These are phyloP conservation scores for Balamuthia mandrillaris DNA, from an alignment of 208 protist genomes.

Conservation along the genomic window DNA sequence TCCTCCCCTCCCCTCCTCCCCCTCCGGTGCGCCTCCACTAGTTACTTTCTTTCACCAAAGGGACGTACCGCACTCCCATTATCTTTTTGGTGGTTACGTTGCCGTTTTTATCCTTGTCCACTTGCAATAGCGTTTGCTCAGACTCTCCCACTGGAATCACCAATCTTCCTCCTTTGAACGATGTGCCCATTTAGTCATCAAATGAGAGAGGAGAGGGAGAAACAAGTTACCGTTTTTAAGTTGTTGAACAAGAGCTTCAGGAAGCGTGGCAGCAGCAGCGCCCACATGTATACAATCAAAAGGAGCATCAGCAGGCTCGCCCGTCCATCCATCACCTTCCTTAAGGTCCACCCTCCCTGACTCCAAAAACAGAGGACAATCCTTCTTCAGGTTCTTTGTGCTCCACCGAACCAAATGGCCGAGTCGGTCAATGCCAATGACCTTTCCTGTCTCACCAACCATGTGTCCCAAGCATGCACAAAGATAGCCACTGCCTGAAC, in stretches of 20 bases:
- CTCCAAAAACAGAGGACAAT: slow-evolving; percentile 43
- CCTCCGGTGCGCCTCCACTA: too few relatives aligned
- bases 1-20: too few relatives aligned
- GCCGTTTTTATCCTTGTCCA: slow-evolving; percentile 27
- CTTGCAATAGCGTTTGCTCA: slow-evolving; percentile 16
- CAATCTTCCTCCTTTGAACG: slow-evolving; percentile 43
- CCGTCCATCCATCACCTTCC: slow-evolving; percentile 53
- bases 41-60: not conserved
- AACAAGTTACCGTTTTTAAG: too few relatives aligned
- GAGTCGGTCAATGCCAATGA: slow-evolving; percentile 41
- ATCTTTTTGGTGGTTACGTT: not conserved
- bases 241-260: slow-evolving; percentile 57
- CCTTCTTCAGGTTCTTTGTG: slow-evolving; percentile 42
- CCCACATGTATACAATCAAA: slow-evolving; percentile 70
- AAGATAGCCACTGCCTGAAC: slow-evolving; percentile 62
- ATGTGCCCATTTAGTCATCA: not conserved
- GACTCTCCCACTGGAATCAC: slow-evolving; percentile 58
- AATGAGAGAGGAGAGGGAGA: too few relatives aligned
- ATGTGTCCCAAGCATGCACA: slow-evolving; percentile 48
- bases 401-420: slow-evolving; percentile 46
- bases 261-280: slow-evolving; percentile 27
- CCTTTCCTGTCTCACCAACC: slow-evolving; percentile 43
- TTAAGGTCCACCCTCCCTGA: not conserved
- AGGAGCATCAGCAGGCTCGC: slow-evolving; percentile 33
- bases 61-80: slow-evolving; percentile 28